Conservation (phyloP, 805 yeast genomes). For the Grigorovia jiainica region DNA sequence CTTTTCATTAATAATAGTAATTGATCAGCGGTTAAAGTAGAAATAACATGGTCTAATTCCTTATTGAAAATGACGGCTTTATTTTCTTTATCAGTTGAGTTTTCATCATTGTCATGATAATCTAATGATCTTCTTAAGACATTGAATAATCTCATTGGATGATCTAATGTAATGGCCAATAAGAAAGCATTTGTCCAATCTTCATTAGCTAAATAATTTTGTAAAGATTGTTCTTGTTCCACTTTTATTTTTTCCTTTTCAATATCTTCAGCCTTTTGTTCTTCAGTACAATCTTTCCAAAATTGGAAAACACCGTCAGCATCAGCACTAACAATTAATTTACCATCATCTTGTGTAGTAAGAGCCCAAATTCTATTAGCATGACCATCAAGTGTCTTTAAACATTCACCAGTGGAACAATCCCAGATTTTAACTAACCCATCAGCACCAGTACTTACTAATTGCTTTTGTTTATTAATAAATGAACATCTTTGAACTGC, state of each 20-base stretch:
- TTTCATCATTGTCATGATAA: conserved; percentile 32
- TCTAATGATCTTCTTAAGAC: conserved; percentile 57
- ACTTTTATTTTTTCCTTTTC: conserved; percentile 47
- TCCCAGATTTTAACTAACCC: conserved; percentile 93
- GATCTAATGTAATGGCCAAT: conserved; percentile 77
- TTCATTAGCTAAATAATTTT: conserved; percentile 57
- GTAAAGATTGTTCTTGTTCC: conserved; percentile 83
- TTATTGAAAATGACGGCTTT: conserved; percentile 23
- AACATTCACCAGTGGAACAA: conserved; percentile 60
- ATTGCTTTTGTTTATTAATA: conserved; percentile 54
- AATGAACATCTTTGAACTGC: conserved; percentile 79
- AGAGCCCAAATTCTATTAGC: conserved; percentile 93
- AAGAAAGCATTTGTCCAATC: conserved; percentile 88
- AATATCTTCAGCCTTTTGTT: conserved; percentile 42
- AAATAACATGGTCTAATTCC: conserved; percentile 57
- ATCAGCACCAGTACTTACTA: conserved; percentile 80
- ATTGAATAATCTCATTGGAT: conserved; percentile 78
- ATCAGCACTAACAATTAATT: conserved; percentile 72
- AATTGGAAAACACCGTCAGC: conserved; percentile 88
- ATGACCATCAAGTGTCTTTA: conserved; percentile 85
- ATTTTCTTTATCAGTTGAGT: conserved; percentile 20
- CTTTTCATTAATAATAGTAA: conserved; percentile 56
- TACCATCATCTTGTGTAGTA: conserved; percentile 55
- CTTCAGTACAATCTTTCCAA: conserved; percentile 85
- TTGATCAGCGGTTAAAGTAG: conserved; percentile 48